Evolutionary conservation across 176 grass and related monocot genomes (phyloP), one percentile per base, ranked within the genome.

Genomic region (Hordeum vulgare): DNA sequence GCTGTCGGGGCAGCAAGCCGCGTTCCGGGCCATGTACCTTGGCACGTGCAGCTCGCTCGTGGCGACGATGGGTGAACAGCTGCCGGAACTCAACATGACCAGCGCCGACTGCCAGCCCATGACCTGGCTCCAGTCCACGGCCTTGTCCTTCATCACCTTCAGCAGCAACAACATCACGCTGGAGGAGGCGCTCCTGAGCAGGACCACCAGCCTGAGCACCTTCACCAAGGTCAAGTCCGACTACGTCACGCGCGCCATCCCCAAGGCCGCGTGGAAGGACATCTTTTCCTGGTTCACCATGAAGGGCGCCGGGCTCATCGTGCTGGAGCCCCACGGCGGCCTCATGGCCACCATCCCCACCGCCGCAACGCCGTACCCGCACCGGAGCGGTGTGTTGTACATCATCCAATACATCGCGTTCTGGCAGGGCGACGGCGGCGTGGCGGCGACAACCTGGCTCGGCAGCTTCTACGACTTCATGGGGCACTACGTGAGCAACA

Each of bases 151-250:
- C 60, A 76, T 76, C 45, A 74, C 4, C 27, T 27, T 41, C 36
- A 20, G 20, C 8, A 35, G 5, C 51, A 56, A 64, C 53, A 35
- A 41, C 21, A n/a, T 12, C 21, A 18, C 60, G 26, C 24, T 41
- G 13, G 23, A 26, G 71, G 71, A 75, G 59, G 23, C 23, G 4
- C n/a, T 84, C 41, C 75, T 84, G 5, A 42, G 56, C 35, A n/a
- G 82, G 29, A 15, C 21, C 40, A 59, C 39, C 44, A 34, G n/a
- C 4, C 11, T 4, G 2, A 58, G 17, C 40, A 64, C 15, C 8
- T 86, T 45, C 23, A 63, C 44, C 66, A 86, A 86, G 57, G 42
- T 1, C 37, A 86, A 86, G 51, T 86, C 83, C 3, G 83, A 85
- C 75, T 85, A 78, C 23, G 83, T 85, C 64, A 26, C 17, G 75